Conservation (phyloP, 2,329 filamentous ascomycete genomes). For the Corniculantispora saksenae region DNA sequence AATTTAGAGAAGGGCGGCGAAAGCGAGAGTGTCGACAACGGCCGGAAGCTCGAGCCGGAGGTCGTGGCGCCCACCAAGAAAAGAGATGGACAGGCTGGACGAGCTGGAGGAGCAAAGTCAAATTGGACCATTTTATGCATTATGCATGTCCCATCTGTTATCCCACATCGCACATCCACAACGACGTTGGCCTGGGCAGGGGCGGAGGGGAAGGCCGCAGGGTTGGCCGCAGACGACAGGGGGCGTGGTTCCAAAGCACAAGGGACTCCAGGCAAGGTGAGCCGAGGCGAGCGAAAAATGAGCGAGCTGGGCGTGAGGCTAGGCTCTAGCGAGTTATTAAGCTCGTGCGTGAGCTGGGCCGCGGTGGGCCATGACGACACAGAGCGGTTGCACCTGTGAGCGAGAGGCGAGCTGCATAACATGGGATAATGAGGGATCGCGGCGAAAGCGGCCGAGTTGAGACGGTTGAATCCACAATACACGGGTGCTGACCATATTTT, state of each 20-base stretch:
- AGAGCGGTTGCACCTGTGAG: background rate
- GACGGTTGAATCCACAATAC: conserved; percentile 11
- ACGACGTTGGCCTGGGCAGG: conserved; percentile 4
- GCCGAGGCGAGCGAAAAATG: conserved; percentile 6
- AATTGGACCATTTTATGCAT: conserved; percentile 19
- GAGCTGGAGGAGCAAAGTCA: conserved; percentile 3
- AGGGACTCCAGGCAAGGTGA: background rate
- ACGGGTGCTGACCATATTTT: background rate
- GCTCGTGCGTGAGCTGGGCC: conserved; percentile 4
- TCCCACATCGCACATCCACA: conserved; percentile 7
- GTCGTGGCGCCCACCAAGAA: background rate
- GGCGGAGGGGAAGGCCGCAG: conserved; percentile 2
- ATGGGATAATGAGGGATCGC: conserved; percentile 1
- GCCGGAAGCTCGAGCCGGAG: conserved; percentile 3
- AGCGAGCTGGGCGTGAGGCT: background rate
- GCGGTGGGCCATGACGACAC: conserved; percentile 17
- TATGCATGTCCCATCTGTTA: conserved; percentile 15
- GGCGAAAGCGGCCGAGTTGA: conserved; percentile 8
- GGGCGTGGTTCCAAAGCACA: background rate
- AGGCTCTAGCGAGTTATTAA: background rate
- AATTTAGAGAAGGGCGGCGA: conserved; percentile 13
- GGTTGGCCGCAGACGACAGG: conserved; percentile 4
- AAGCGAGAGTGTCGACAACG: background rate
- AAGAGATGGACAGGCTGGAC: background rate
- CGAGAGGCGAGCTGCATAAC: conserved; percentile 6